Evolutionary conservation across 2,329 filamentous ascomycete species (phyloP).

Genomic region (Penicillium concentricum): DNA sequence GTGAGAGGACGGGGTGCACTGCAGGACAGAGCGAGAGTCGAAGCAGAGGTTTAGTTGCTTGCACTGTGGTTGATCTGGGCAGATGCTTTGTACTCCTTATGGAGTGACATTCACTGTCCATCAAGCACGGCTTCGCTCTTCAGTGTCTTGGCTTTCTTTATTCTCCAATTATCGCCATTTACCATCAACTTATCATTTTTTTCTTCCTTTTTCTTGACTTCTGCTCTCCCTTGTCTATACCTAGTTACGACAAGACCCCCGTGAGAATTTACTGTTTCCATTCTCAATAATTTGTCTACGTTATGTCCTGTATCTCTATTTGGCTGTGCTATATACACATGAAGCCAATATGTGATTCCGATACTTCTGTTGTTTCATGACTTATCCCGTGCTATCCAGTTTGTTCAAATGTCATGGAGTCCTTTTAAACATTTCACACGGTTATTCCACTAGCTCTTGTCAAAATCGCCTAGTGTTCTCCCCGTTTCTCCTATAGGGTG

Average conservation of each 20-base stretch:
- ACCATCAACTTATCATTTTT: background rate
- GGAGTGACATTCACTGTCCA: background rate
- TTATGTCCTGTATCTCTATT: background rate
- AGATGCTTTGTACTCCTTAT: background rate
- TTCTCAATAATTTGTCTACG: background rate
- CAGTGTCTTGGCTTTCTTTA: slow-evolving; percentile 4
- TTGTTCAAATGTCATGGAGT: background rate
- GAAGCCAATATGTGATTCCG: background rate
- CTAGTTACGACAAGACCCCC: background rate
- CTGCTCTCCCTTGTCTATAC: background rate
- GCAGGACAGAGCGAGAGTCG: slow-evolving; percentile 21
- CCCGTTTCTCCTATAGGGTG: background rate
- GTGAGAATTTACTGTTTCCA: background rate
- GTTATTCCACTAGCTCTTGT: no score
- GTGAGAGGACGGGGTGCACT: slow-evolving; percentile 14
- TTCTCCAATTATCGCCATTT: slow-evolving; percentile 11
- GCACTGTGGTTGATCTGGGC: background rate
- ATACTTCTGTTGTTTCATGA: background rate
- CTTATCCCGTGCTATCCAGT: background rate
- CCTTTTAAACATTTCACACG: background rate
- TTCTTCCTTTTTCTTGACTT: background rate
- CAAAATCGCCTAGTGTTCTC: no score
- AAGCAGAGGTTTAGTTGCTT: slow-evolving; percentile 2
- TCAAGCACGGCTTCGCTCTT: background rate
- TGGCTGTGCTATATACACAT: background rate